phyloP scores from a whole-genome alignment of 257 asterid genomes.

The Echites panduratus region DNA sequence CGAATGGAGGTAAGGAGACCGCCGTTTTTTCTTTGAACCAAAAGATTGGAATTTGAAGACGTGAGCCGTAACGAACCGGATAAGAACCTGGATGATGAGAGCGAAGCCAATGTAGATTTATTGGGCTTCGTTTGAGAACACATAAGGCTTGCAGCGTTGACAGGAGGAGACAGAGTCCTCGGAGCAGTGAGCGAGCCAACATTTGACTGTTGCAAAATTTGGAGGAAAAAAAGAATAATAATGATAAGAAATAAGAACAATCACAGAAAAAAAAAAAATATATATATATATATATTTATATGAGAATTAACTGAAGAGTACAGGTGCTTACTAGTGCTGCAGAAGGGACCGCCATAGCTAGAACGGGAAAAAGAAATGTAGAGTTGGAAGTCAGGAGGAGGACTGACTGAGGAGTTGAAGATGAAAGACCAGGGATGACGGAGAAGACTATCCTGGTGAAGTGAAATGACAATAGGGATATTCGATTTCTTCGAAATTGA shows the following conservation, averaged over 20 bases:
- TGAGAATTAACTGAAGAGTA: too few relatives aligned
- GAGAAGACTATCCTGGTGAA: constrained; percentile 40
- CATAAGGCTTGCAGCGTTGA: constrained; percentile 16
- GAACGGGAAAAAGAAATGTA: constrained; percentile 9
- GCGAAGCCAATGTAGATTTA: constrained; percentile 29
- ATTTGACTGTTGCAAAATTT: constrained; percentile 43
- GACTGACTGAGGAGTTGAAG: not conserved
- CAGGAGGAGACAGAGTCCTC: constrained; percentile 21
- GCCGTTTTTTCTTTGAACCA: constrained; percentile 22
- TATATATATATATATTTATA: too few relatives aligned
- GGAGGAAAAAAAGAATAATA: not conserved
- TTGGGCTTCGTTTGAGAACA: constrained; percentile 29
- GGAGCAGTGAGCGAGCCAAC: constrained; percentile 55
- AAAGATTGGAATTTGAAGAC: constrained; percentile 17
- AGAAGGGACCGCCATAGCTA: constrained; percentile 54
- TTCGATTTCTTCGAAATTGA: constrained; percentile 25
- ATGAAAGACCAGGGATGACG: constrained; percentile 21
- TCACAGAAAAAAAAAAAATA: not conserved
- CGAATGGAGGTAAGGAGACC: constrained; percentile 36
- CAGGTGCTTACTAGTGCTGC: constrained; percentile 40
- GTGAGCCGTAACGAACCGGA: constrained; percentile 44
- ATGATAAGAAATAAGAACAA: constrained; percentile 5
- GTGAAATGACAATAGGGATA: constrained; percentile 26
- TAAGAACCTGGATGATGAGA: constrained; percentile 42
- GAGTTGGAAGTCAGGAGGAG: constrained; percentile 6